Conservation (phyloP, 768 basidiomycete genomes). For the Mycena latifolia region DNA sequence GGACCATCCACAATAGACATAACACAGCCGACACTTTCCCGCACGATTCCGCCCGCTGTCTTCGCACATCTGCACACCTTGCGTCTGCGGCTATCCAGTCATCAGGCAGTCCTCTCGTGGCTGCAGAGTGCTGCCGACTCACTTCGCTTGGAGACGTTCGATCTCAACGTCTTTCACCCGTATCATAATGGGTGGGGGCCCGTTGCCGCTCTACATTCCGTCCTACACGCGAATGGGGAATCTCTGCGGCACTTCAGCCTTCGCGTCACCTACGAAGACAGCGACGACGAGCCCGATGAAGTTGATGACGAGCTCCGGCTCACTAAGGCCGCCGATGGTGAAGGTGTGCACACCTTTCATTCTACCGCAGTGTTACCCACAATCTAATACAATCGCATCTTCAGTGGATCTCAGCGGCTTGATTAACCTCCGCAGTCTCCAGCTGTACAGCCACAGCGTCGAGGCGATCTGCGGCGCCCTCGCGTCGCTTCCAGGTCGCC, state of each 20-base stretch:
- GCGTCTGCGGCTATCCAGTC: conserved; percentile 14
- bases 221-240: conserved; percentile 1
- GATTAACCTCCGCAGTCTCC: conserved; percentile 4
- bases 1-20: not conserved
- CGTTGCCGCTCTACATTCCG: conserved; percentile 2
- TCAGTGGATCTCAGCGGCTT: conserved; percentile 23
- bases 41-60: not conserved
- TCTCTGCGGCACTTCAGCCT: conserved; percentile 9
- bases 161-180: conserved; percentile 16
- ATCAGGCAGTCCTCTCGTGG: conserved; percentile 12
- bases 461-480: conserved; percentile 1
- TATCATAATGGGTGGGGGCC: conserved; percentile 31
- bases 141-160: conserved; percentile 2
- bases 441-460: conserved; percentile 3
- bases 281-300: not conserved
- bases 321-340: conserved; percentile 2
- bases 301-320: not conserved
- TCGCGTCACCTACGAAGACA: conserved; percentile 14
- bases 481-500: not conserved
- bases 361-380: no score
- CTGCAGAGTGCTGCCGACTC: not conserved
- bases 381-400: no score
- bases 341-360: conserved; percentile 1
- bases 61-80: conserved; percentile 20
- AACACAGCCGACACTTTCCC: not conserved